Evolutionary conservation across 176 grass and related monocot species (phyloP).

Genomic region (Oryza coarctata): DNA sequence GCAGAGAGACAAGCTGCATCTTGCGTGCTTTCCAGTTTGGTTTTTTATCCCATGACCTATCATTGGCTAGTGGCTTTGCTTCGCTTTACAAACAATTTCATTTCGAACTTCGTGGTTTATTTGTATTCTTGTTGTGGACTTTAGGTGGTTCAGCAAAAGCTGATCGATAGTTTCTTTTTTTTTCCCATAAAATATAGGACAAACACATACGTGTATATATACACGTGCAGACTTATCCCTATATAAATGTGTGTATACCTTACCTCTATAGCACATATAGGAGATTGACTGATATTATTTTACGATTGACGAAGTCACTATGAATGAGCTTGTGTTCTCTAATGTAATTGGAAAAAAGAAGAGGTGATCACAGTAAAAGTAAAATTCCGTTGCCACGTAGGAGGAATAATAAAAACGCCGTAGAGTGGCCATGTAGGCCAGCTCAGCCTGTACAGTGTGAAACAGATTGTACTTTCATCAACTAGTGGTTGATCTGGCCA

Average conservation of each 20-base stretch:
- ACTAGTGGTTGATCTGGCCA: not conserved
- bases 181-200: too few species aligned
- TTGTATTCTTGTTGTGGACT: not conserved
- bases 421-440: not conserved
- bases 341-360: too few species aligned
- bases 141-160: not conserved
- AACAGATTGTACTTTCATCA: not conserved
- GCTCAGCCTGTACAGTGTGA: not conserved
- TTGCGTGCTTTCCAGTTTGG: constrained; percentile 28
- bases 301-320: too few species aligned
- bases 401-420: not conserved
- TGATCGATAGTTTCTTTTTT: too few species aligned
- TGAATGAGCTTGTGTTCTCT: too few species aligned
- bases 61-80: constrained; percentile 2
- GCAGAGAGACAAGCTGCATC: not conserved
- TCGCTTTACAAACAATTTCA: not conserved
- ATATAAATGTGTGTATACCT: too few species aligned
- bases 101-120: not conserved
- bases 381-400: not conserved
- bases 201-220: too few species aligned
- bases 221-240: too few species aligned
- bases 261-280: too few species aligned
- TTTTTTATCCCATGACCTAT: not conserved
- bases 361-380: too few species aligned
- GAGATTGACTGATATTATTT: too few species aligned